These are phyloP conservation scores for Zygosaccharomyces pseudorouxii DNA, from an alignment of 805 yeast genomes.

Conservation along the genomic window DNA sequence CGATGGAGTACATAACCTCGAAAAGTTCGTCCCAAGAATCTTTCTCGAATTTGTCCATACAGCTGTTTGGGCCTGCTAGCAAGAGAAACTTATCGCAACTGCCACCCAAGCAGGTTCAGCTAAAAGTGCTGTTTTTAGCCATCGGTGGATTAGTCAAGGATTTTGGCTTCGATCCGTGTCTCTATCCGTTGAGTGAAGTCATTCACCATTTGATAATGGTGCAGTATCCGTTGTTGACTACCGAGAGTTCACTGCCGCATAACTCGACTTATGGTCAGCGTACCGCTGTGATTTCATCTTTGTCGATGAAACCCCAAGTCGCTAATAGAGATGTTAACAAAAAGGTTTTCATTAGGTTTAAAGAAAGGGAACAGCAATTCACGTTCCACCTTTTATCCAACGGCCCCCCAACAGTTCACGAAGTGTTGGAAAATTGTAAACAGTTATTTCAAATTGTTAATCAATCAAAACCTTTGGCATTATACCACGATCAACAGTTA, in stretches of 20 bases:
- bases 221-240: slow-evolving; percentile 54
- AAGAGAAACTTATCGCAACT: slow-evolving; percentile 34
- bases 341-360: slow-evolving; percentile 47
- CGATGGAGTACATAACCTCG: slow-evolving; percentile 47
- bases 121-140: slow-evolving; percentile 51
- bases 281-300: slow-evolving; percentile 24
- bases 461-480: slow-evolving; percentile 15
- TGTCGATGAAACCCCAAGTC: slow-evolving; percentile 36
- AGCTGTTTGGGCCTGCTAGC: slow-evolving; percentile 27
- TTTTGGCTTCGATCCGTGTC: slow-evolving; percentile 71
- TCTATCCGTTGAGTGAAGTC: slow-evolving; percentile 62
- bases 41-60: slow-evolving; percentile 31
- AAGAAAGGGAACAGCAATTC: slow-evolving; percentile 54
- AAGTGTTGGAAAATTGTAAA: slow-evolving; percentile 73
- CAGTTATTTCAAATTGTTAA: slow-evolving; percentile 57
- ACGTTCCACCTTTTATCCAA: slow-evolving; percentile 58
- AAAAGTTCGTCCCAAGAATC: slow-evolving; percentile 42
- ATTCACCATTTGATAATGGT: slow-evolving; percentile 54
- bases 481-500: slow-evolving; percentile 24
- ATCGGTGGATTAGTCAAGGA: slow-evolving; percentile 72
- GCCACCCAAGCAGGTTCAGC: slow-evolving; percentile 42
- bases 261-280: slow-evolving; percentile 9
- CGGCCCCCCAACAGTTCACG: slow-evolving; percentile 76
- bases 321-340: slow-evolving; percentile 36
- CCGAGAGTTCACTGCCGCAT: slow-evolving; percentile 16